Base-by-base conservation (phyloP, 2,329 filamentous ascomycete species). In the Alternaria burnsii region DNA sequence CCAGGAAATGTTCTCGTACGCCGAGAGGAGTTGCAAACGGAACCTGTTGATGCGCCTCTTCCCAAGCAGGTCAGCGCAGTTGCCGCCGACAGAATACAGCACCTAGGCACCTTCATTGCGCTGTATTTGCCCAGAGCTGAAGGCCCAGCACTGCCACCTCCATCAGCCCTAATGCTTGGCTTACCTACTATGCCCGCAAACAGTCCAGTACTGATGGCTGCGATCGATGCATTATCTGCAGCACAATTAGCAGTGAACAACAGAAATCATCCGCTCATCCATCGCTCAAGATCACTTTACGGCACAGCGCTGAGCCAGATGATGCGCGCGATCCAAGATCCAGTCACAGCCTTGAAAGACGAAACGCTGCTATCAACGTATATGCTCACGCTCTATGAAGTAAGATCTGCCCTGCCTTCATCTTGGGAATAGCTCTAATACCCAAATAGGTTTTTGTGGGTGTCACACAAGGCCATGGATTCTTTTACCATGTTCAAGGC, bases 401-500 rank as follows among this genome's bases (percentile, higher is more conserved):
- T 73, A 66, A 18, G 40, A 32, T 26, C 7, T 12, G 1, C 22
- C 18, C 42, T 22, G 34, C 22, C 4, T 3, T 18, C 16, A 7
- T 38, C 20, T 16, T 12, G 42, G 7, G 18, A 26, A 4, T 14
- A 36, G 22, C n/a, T 38, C 41, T 52, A 64, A 41, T 5, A 7
- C 47, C n/a, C 48, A 7, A 9, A 16, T 46, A 77, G 75, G 73
- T 78, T 1, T 78, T 77, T 41, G 74, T 77, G 3, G 75, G 76
- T 20, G 62, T 77, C 18, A 73, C 70, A 1, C 66, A 70, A 20
- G 75, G 75, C 10, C 71, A 74, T 50, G 76, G 76, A 28, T 78
- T 78, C 65, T 78, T 78, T 53, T 77, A 75, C 46, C 75, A 78
- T 56, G 71, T 76, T 4, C 75, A 78, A 62, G 76, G 76, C 8